A percentile compares a stretch with the other conserved stretches of the same genome.
phyloP scores from a whole-genome alignment of 192 early-diverging fungal species.

The Nowakowskiella sp. region DNA sequence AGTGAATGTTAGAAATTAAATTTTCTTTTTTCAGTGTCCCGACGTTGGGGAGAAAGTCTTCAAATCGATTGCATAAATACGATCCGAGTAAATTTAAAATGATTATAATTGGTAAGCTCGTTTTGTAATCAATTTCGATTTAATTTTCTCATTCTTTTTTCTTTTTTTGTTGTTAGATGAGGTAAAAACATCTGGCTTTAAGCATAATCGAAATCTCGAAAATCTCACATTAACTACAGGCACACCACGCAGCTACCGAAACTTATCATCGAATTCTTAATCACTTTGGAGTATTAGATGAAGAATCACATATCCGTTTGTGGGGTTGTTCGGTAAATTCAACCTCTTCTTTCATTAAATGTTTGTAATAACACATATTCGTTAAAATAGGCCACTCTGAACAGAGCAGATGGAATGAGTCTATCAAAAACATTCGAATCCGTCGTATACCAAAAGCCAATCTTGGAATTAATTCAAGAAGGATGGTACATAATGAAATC shows the following conservation, averaged over 20 bases:
- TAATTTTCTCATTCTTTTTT: not conserved
- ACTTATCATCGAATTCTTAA: conserved; percentile 65
- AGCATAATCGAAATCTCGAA: conserved; percentile 1
- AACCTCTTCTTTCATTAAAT: not conserved
- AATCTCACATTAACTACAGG: conserved; percentile 33
- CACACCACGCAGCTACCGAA: conserved; percentile 79
- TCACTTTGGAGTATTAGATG: conserved; percentile 49
- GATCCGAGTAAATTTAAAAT: conserved; percentile 74
- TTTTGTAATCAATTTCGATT: conserved; percentile 10
- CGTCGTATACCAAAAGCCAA: conserved; percentile 63
- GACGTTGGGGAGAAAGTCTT: conserved; percentile 49
- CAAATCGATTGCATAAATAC: conserved; percentile 52
- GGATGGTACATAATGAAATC: conserved; percentile 43
- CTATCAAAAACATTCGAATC: conserved; percentile 65
- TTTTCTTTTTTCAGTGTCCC: conserved; percentile 48
- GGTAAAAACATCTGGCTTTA: not conserved
- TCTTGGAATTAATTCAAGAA: conserved; percentile 76
- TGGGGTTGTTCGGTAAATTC: conserved; percentile 72
- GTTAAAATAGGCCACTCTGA: conserved; percentile 61
- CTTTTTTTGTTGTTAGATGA: not conserved
- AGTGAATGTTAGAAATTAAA: too few species aligned
- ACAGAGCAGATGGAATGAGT: conserved; percentile 72
- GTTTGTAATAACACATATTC: not conserved
- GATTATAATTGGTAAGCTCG: conserved; percentile 86
- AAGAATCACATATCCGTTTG: conserved; percentile 52